These are phyloP conservation scores for Populus deltoides DNA, from an alignment of 345 rosid species.

Conservation along the genomic window DNA sequence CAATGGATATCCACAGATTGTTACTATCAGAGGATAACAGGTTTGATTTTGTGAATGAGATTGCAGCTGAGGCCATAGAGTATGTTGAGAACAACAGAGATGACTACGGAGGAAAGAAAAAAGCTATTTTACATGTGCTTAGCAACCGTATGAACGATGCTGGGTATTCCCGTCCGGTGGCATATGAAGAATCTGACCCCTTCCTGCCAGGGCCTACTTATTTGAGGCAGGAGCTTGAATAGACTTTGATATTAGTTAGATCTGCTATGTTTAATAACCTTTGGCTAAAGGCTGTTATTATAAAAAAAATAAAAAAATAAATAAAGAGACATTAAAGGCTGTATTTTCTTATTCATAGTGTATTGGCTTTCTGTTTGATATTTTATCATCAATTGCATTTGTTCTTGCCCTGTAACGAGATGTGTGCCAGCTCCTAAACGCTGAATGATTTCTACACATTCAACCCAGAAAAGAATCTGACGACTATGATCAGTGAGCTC, in stretches of 20 bases:
- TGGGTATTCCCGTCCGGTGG: slow-evolving; percentile 72
- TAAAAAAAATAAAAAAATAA: no score
- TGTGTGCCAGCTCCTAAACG: no score
- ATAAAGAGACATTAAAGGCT: no score
- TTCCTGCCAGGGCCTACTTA: slow-evolving; percentile 74
- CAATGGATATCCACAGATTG: slow-evolving; percentile 69
- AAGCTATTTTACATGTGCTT: slow-evolving; percentile 80
- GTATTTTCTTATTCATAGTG: no score
- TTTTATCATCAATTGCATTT: no score
- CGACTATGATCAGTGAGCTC: no score
- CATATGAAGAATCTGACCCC: slow-evolving; percentile 65
- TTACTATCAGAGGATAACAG: slow-evolving; percentile 71
- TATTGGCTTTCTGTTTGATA: no score
- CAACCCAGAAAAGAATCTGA: no score
- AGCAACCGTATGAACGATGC: slow-evolving; percentile 81
- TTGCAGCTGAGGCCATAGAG: slow-evolving; percentile 84
- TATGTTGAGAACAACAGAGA: slow-evolving; percentile 69
- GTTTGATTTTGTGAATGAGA: slow-evolving; percentile 69
- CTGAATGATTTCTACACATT: no score
- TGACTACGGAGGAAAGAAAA: slow-evolving; percentile 72
- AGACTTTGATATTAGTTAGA: not conserved
- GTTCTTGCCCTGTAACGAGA: no score
- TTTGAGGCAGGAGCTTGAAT: slow-evolving; percentile 58
- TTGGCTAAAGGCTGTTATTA: not conserved
- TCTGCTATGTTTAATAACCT: not conserved